Conservation (phyloP, 1,284 basidiomycete genomes). For the Sutorius eximius region DNA sequence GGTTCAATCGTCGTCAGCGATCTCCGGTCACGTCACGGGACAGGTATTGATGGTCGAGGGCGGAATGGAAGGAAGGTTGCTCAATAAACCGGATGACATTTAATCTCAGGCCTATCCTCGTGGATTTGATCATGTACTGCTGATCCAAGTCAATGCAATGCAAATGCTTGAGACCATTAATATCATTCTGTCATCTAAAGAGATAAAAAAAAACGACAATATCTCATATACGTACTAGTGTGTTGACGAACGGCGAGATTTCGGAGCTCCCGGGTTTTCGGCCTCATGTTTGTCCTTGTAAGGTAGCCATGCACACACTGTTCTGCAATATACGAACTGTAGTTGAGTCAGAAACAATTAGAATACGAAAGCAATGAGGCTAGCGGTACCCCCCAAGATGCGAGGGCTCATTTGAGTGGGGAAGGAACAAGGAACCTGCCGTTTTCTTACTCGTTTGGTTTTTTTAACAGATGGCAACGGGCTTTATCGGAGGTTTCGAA, state of each 20-base stretch:
- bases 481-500: background rate
- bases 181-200: background rate
- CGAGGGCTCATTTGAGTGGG: background rate
- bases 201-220: background rate
- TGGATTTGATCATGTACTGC: background rate
- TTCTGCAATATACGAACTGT: background rate
- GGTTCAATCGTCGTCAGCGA: slow-evolving; percentile 54
- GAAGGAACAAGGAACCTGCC: background rate
- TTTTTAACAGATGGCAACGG: background rate
- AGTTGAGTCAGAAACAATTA: background rate
- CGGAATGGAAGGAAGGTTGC: slow-evolving; percentile 68
- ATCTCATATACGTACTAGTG: too few relatives aligned
- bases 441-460: background rate
- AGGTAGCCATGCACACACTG: background rate
- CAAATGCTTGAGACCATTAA: background rate
- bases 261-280: too few relatives aligned
- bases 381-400: background rate
- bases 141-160: background rate
- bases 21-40: slow-evolving; percentile 73
- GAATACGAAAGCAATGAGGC: background rate
- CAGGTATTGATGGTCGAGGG: slow-evolving; percentile 71
- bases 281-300: background rate
- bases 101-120: background rate
- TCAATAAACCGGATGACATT: slow-evolving; percentile 43
- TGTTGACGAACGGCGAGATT: too few relatives aligned